Base-by-base conservation (phyloP, 2,329 filamentous ascomycete species). In the Trichophyton rubrum region DNA sequence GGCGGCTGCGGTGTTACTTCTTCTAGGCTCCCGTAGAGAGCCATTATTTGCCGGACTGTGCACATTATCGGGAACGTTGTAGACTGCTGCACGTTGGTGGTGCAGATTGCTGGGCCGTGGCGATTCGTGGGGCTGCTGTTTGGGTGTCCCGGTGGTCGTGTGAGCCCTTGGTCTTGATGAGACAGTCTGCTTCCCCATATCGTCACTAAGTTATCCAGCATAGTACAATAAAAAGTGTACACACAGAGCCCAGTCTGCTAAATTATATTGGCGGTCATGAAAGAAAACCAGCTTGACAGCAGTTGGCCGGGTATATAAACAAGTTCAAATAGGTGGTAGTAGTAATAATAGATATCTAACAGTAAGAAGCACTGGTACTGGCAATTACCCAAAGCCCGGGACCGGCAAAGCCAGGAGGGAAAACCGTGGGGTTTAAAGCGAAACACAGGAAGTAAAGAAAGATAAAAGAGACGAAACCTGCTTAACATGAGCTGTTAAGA, bases 401-500 rank as follows among this genome's bases (percentile, higher is more conserved):
- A 51, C 20, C 6, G 24, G 45, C 45, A 51, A 4, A 15, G 11
- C 45, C 20, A 51, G 45, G 8, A 24, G 45, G 33, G 15, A 43
- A 51, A 51, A 27, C 45, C 45, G 45, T 51, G 45, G 45, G 45
- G 45, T 51, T 51, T 51, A 51, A 51, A 51, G 45, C 45, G 45
- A 51, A 51, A 51, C 45, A 13, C 20, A 15, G 45, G 24, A 51
- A 51, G 45, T 27, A 51, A 13, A 51, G n/a, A 43, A 47, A 22
- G 45, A 6, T 9, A 51, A 27, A 55, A 33, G 51, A 17, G 51
- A 35, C 51, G 51, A 51, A 51, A 51, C 45, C 11, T 15, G 22
- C 51, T 55, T 55, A 55, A 55, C 27, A 55, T 43, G 27, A 9
- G 47, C 51, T 33, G 27, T 55, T 55, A 55, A 55, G 51, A 30